Base-by-base conservation (phyloP, 169 alveolate genomes). In the Cryptosporidium felis region DNA sequence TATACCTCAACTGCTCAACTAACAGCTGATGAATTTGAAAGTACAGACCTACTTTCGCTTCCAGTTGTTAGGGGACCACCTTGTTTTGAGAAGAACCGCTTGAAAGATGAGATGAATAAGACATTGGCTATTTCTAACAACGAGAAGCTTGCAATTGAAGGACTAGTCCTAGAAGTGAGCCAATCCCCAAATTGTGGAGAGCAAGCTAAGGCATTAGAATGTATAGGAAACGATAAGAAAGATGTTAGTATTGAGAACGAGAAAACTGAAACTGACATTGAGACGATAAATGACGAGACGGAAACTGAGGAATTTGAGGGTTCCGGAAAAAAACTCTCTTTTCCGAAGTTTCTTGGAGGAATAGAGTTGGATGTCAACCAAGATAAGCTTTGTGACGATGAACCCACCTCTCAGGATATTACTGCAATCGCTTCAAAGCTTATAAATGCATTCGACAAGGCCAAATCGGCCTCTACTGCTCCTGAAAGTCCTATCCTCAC, bases 11-110 rank as follows among this genome's bases (percentile, higher is more conserved):
- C 96, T 1, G 99, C 99, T 3, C 88, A 91, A 45, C 92, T 96
- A 45, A 95, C 97, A 46, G 92, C 93, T 42, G 96, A 93, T 62
- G 97, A 97, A 66, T 96, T 97, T 88, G 97, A 96, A 61, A 82
- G 89, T 32, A 91, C 95, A 32, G 95, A 95, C 47, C 42, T 93
- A 32, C 91, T 89, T 16, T 90, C 90, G 44, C 91, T 93, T n/a
- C 96, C 96, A n/a, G 88, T 91, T 32, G 80, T 66, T 60, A 80
- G 88, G n/a, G 81, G 90, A 10, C 96, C 96, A 6, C 96, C 96
- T 30, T 93, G 96, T 80, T 89, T 90, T 51, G 89, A 82, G 47
- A 58, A 88, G 62, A 61, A 80, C 65, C 45, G 90, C 40, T 80
- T 91, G 45, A 63, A 62, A 40, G 46, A 80, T n/a, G 38, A 63